Evolutionary conservation across 192 early-diverging fungal genomes (phyloP).

Genomic region (Phlyctochytrium arcticum): DNA sequence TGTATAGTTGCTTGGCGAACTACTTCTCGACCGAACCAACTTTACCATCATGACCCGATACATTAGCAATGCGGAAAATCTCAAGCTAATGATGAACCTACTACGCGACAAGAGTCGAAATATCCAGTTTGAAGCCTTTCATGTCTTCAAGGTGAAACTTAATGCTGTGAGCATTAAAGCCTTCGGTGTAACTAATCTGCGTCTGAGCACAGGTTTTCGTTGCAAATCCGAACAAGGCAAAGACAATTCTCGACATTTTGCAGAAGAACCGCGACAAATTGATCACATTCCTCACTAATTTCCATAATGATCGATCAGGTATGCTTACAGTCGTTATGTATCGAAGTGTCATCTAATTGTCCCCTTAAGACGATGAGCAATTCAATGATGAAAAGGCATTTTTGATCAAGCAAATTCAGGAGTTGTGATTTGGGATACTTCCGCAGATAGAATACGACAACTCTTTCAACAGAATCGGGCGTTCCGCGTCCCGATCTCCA

Average conservation of each 20-base stretch:
- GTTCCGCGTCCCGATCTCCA: no score
- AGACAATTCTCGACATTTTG: conserved; percentile 87
- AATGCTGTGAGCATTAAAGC: no score
- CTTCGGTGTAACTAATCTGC: no score
- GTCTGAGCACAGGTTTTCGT: conserved; percentile 87
- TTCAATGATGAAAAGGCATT: conserved; percentile 99
- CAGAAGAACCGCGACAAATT: conserved; percentile 88
- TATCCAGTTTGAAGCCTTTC: conserved; percentile 99
- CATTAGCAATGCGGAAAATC: conserved; percentile 85
- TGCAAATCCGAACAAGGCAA: conserved; percentile 95
- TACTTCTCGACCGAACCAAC: conserved; percentile 93
- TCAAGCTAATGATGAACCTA: conserved; percentile 98
- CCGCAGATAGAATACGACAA: no score
- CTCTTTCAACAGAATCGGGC: no score
- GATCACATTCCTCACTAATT: conserved; percentile 78
- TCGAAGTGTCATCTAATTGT: background rate
- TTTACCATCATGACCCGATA: conserved; percentile 93
- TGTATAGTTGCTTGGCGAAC: conserved; percentile 85
- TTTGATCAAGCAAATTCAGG: conserved; percentile 81
- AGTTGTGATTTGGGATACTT: no score
- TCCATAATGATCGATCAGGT: conserved; percentile 96
- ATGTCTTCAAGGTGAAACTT: conserved; percentile 97
- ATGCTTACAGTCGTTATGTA: conserved; percentile 3
- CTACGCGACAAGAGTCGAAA: conserved; percentile 93
- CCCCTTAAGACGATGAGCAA: conserved; percentile 84